Percentiles rank a stretch among this genome's conserved stretches.
phyloP scores from a whole-genome alignment of 306 rosid genomes.

The Rosa rugosa region DNA sequence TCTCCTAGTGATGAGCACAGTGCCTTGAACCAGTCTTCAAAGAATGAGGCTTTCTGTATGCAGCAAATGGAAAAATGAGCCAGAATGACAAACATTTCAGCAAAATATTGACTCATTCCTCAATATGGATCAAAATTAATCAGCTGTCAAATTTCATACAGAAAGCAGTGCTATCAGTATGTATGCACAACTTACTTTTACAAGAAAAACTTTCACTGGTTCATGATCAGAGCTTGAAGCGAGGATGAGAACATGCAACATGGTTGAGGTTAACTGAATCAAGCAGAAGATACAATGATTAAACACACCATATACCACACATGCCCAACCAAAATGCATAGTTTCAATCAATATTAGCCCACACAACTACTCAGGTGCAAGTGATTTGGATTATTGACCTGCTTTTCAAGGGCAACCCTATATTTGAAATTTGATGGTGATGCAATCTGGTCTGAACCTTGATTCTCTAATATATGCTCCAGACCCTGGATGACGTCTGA shows the following conservation, averaged over 20 bases:
- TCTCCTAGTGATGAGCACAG: slow-evolving; percentile 50
- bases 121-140: background rate
- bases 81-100: background rate
- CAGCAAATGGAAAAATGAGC: background rate
- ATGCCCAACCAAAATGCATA: background rate
- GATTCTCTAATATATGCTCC: slow-evolving; percentile 67
- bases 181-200: slow-evolving; percentile 54
- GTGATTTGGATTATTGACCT: slow-evolving; percentile 51
- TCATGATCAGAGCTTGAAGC: slow-evolving; percentile 57
- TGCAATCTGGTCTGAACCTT: slow-evolving; percentile 55
- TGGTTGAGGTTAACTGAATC: slow-evolving; percentile 77
- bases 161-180: background rate
- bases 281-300: slow-evolving; percentile 10
- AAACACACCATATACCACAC: background rate
- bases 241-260: slow-evolving; percentile 78
- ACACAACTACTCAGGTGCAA: slow-evolving; percentile 12
- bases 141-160: background rate
- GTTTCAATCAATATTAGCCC: slow-evolving; percentile 12
- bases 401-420: slow-evolving; percentile 83
- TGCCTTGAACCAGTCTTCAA: slow-evolving; percentile 77
- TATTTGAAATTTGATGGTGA: slow-evolving; percentile 84
- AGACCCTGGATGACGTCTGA: slow-evolving; percentile 76
- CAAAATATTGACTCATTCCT: background rate
- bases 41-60: slow-evolving; percentile 62
- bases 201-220: slow-evolving; percentile 66